Base-by-base conservation (phyloP, 768 basidiomycete species). In the Mrakia blollopis region DNA sequence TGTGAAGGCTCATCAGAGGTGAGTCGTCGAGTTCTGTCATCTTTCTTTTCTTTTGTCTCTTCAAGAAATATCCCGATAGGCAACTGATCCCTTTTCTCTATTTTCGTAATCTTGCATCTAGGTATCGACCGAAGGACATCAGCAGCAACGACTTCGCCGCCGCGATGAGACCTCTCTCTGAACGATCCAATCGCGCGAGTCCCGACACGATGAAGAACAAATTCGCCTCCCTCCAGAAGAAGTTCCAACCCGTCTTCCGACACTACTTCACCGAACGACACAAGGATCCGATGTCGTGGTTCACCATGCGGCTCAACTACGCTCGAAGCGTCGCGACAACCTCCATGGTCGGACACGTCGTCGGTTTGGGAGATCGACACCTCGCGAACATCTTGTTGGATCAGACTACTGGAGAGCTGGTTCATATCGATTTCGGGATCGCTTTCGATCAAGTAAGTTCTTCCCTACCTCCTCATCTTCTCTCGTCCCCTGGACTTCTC, bases 361-460 rank as follows among this genome's bases (percentile, higher is more conserved):
- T 98, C 28, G 96, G 96, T 11, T 86, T 99, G 0, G 96, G 96
- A 0, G 96, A 99, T 82, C 88, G 96, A 18, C 96, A 99, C 82
- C 87, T 88, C 9, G 91, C 91, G 61, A 99, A 99, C 83, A 96
- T 99, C 80, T 86, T 99, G 63, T 85, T 98, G 63, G 94, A 98
- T 83, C 88, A 88, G 68, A 83, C 83, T 37, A 89, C 88, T 13
- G 96, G 96, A 23, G 93, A 98, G 81, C 87, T 95, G 63, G 89
- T 98, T 10, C 94, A 97, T 82, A 99, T 99, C 73, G 96, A 99
- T 83, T 86, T 98, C 0, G 96, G 96, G 0, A 94, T 98, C 77
- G 94, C 94, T 0, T 98, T 99, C 83, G 97, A 97, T 78, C 93
- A 93, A 85, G 93, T 92, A 78, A 80, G 86, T 81, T 21, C 7